Evolutionary conservation across 176 grass and related monocot species (phyloP).

Genomic region (Musa itinerans): DNA sequence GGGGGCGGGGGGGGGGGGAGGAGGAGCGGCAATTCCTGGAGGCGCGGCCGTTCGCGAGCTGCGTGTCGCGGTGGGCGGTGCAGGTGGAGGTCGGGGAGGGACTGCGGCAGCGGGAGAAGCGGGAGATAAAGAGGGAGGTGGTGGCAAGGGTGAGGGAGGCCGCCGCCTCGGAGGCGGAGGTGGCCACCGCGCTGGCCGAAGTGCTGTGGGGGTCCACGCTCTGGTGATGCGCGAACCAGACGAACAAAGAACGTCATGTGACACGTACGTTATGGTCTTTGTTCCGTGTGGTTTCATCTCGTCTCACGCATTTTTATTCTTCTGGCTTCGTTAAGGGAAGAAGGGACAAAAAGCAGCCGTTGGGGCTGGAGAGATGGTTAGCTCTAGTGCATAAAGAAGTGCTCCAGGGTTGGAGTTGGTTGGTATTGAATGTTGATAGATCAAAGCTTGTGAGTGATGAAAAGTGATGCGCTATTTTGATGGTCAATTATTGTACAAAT

Average conservation of each 20-base stretch:
- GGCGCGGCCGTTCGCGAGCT: slow-evolving; percentile 51
- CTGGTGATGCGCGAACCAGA: slow-evolving; percentile 6
- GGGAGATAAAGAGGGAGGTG: slow-evolving; percentile 54
- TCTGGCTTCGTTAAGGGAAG: no score
- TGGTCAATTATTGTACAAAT: no score
- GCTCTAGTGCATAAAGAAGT: no score
- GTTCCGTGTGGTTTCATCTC: no score
- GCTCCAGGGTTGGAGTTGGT: no score
- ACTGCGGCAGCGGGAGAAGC: slow-evolving; percentile 53
- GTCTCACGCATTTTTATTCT: no score
- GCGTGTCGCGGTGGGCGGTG: slow-evolving; percentile 61
- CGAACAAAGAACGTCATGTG: background rate
- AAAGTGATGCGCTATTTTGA: no score
- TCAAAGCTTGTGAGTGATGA: no score
- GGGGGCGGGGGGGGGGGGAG: background rate
- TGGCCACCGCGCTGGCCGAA: slow-evolving; percentile 44
- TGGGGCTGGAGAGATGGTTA: no score
- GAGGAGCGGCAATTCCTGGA: background rate
- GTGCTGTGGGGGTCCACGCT: slow-evolving; percentile 78
- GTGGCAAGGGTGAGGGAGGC: slow-evolving; percentile 60
- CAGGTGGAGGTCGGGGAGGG: slow-evolving; percentile 77
- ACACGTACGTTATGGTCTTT: background rate
- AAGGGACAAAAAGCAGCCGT: no score
- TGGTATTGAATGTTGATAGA: no score
- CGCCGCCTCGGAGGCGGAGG: slow-evolving; percentile 43